These are phyloP conservation scores for Ilyonectria destructans DNA, from an alignment of 2,329 filamentous ascomycete genomes.

Conservation along the genomic window DNA sequence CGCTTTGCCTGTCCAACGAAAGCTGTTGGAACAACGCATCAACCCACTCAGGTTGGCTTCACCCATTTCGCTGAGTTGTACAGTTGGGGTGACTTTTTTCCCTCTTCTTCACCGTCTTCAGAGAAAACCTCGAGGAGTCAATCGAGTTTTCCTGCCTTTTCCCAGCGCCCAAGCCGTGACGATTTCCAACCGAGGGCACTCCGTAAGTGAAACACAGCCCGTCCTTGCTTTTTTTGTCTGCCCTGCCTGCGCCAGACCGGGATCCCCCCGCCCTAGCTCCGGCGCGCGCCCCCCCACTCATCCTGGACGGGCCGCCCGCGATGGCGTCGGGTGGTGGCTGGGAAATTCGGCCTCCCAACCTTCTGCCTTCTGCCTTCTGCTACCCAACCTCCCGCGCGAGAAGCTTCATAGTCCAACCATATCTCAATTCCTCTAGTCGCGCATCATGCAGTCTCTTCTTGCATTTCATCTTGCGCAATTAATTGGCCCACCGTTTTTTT, in stretches of 20 bases:
- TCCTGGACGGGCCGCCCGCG: conserved; percentile 29
- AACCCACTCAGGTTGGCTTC: conserved; percentile 17
- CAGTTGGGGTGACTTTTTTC: conserved; percentile 3
- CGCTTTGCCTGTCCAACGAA: conserved; percentile 28
- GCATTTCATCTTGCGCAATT: conserved; percentile 51
- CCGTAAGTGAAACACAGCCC: neutral
- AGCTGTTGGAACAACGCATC: conserved; percentile 33
- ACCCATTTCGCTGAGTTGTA: conserved; percentile 17
- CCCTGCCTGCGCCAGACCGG: neutral
- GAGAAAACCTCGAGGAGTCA: neutral
- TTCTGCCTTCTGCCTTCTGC: conserved; percentile 34
- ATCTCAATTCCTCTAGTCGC: conserved; percentile 48
- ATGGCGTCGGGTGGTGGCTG: conserved; percentile 48
- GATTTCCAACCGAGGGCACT: neutral
- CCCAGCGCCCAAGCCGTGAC: neutral
- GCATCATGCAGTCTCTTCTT: conserved; percentile 52
- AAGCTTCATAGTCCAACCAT: conserved; percentile 53
- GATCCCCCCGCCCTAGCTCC: conserved; percentile 4
- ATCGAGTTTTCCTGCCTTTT: neutral
- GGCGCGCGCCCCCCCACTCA: conserved; percentile 4
- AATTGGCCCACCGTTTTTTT: conserved; percentile 52
- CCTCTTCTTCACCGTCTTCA: conserved; percentile 7
- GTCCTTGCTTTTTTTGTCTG: conserved; percentile 1
- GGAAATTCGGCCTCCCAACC: conserved; percentile 44
- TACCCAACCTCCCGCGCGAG: conserved; percentile 50